A percentile compares a stretch with the other conserved stretches of the same genome.
phyloP scores from a whole-genome alignment of 2,329 filamentous ascomycete species.

The Curvularia eragrostidis region DNA sequence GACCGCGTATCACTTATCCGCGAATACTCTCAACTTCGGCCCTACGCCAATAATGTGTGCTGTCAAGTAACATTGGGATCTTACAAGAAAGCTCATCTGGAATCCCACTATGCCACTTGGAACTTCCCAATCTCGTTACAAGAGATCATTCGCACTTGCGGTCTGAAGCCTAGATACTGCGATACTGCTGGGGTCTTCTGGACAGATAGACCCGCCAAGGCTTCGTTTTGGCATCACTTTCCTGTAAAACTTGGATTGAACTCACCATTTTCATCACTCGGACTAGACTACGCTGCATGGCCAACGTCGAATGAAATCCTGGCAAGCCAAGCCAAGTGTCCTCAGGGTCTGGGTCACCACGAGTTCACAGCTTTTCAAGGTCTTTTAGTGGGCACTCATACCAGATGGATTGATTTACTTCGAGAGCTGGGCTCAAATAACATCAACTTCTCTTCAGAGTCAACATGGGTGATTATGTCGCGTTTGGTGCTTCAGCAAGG shows the following conservation, averaged over 20 bases:
- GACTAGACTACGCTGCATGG: constrained; percentile 17
- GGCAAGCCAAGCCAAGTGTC: constrained; percentile 59
- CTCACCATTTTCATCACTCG: constrained; percentile 40
- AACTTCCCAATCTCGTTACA: constrained; percentile 52
- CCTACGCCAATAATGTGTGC: constrained; percentile 22
- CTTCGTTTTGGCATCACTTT: constrained; percentile 58
- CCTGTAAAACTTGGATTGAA: constrained; percentile 47
- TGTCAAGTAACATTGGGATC: constrained; percentile 53
- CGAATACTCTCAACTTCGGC: constrained; percentile 44
- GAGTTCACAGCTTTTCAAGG: constrained; percentile 63
- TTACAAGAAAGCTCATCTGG: constrained; percentile 54
- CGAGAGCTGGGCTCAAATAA: constrained; percentile 60
- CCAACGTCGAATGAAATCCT: constrained; percentile 64
- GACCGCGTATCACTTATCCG: constrained; percentile 31
- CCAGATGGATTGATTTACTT: constrained; percentile 59
- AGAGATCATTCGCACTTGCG: constrained; percentile 57
- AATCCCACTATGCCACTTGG: constrained; percentile 57
- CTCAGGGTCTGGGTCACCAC: constrained; percentile 55
- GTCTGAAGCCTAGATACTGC: constrained; percentile 57
- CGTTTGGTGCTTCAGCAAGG: constrained; percentile 65
- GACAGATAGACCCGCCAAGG: constrained; percentile 40
- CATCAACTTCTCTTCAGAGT: constrained; percentile 66
- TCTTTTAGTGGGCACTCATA: constrained; percentile 54
- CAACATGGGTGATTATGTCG: constrained; percentile 58
- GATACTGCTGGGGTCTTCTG: constrained; percentile 53